Conservation (phyloP, 2,329 filamentous ascomycete species). For the Fusarium sp. region DNA sequence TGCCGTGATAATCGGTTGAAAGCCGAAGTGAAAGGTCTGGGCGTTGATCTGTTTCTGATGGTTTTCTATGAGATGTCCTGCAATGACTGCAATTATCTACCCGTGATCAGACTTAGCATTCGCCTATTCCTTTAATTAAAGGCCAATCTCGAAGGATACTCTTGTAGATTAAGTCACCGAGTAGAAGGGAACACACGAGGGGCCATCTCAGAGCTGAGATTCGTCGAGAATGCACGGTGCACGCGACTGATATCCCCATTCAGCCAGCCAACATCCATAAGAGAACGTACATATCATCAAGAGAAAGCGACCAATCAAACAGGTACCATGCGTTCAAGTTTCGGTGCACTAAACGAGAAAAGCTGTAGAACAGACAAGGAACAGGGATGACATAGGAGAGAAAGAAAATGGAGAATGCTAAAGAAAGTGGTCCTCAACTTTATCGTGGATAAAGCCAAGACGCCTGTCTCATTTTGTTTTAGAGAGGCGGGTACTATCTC, state of each 20-base stretch:
- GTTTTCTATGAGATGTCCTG: background rate
- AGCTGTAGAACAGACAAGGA: background rate
- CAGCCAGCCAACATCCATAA: background rate
- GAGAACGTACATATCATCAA: slow-evolving; percentile 1
- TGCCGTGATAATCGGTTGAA: background rate
- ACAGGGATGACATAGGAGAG: slow-evolving; percentile 1
- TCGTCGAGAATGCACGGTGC: slow-evolving; percentile 3
- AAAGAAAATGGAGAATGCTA: background rate
- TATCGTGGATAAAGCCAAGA: slow-evolving; percentile 43
- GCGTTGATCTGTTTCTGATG: background rate
- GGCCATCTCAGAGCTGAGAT: background rate
- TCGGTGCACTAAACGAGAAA: slow-evolving; percentile 27
- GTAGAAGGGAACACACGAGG: background rate
- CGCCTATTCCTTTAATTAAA: background rate
- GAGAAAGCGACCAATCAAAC: slow-evolving; percentile 27
- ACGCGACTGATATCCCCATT: slow-evolving; percentile 42
- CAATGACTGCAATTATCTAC: background rate
- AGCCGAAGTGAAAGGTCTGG: background rate
- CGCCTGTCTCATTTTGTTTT: slow-evolving; percentile 17
- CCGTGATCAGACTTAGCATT: background rate
- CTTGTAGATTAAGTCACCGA: background rate
- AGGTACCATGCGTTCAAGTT: slow-evolving; percentile 18
- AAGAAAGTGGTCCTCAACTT: slow-evolving; percentile 29
- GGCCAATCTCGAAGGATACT: background rate
- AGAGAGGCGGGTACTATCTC: slow-evolving; percentile 26